phyloP scores from a whole-genome alignment of 305 asterid genomes.

The Plantago rigida region DNA sequence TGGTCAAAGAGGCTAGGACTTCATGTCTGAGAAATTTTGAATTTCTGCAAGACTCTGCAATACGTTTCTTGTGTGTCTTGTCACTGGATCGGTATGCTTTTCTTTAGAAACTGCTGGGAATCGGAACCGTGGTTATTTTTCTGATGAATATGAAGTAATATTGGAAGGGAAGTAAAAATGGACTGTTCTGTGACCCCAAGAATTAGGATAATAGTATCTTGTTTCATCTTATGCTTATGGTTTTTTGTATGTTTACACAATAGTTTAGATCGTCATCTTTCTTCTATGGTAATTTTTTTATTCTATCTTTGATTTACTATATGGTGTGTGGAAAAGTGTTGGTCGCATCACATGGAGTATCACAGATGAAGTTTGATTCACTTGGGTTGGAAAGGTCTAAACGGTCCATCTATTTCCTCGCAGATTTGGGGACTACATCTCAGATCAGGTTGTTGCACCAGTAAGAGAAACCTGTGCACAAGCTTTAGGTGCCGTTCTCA shows the following conservation, averaged over 20 bases:
- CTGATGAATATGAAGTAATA: constrained; percentile 20
- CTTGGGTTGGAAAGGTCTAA: constrained; percentile 23
- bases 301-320: not conserved
- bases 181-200: constrained; percentile 18
- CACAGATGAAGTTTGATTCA: constrained; percentile 6
- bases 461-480: constrained; percentile 99
- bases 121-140: constrained; percentile 7
- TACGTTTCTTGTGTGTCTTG: constrained; percentile 89
- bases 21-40: constrained; percentile 86
- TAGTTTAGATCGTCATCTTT: constrained; percentile 7
- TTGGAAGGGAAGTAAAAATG: constrained; percentile 13
- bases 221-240: constrained; percentile 7
- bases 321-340: not conserved
- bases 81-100: constrained; percentile 80
- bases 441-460: constrained; percentile 99
- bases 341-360: not conserved
- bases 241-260: constrained; percentile 1
- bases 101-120: constrained; percentile 20
- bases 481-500: constrained; percentile 91
- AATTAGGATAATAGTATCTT: not conserved
- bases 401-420: constrained; percentile 23
- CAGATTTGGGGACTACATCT: constrained; percentile 96
- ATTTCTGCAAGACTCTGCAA: constrained; percentile 92
- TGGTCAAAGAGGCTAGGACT: constrained; percentile 72
- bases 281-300: constrained; percentile 1